Conservation (phyloP, 805 yeast genomes). For the Saccharomycopsis olivae region DNA sequence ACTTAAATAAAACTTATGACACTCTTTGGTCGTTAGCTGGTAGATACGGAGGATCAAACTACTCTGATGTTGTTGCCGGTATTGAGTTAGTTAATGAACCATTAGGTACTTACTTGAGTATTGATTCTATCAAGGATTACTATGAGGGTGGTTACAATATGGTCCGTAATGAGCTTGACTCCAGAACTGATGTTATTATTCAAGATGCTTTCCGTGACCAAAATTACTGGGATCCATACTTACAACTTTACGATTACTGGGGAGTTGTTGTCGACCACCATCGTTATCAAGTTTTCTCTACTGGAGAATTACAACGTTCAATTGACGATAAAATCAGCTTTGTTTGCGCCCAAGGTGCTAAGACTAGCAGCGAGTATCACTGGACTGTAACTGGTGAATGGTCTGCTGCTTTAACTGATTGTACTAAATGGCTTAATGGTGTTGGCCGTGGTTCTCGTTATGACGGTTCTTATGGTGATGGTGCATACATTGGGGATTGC, state of each 20-base stretch:
- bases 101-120: constrained; percentile 39
- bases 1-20: constrained; percentile 38
- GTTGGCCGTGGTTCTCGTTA: constrained; percentile 57
- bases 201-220: constrained; percentile 56
- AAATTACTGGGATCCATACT: constrained; percentile 44
- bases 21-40: constrained; percentile 39
- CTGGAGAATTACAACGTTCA: constrained; percentile 44
- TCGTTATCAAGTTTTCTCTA: constrained; percentile 77
- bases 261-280: constrained; percentile 79
- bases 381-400: constrained; percentile 60
- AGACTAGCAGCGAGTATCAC: constrained; percentile 34
- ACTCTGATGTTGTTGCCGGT: constrained; percentile 52
- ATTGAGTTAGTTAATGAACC: constrained; percentile 70
- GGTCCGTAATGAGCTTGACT: constrained; percentile 42
- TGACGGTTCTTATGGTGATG: constrained; percentile 33
- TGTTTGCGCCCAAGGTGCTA: constrained; percentile 42
- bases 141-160: constrained; percentile 52
- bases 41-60: constrained; percentile 39
- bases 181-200: constrained; percentile 45
- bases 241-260: constrained; percentile 31
- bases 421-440: constrained; percentile 62
- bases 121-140: constrained; percentile 45
- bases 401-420: constrained; percentile 63
- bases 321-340: constrained; percentile 51
- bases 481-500: constrained; percentile 25